Base-by-base conservation (phyloP, 768 basidiomycete species). In the Amanita pallidorosea region DNA sequence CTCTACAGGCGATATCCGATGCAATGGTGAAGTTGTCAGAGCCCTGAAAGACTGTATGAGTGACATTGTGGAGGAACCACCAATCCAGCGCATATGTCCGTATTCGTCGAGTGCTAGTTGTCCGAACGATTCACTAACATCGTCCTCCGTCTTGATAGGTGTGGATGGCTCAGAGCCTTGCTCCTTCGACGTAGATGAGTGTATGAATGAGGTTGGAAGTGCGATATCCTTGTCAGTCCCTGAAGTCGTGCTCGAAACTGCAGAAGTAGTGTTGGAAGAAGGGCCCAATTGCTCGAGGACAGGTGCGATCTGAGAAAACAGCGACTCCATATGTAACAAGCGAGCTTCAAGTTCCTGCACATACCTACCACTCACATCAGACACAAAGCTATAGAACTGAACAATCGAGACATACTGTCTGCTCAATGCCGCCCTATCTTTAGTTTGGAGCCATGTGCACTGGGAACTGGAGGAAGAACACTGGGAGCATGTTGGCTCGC, bases 51-150 rank as follows among this genome's bases (percentile, higher is more conserved):
- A 89, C 61, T 91, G 88, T 44, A 92, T 89, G 57, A 92, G 76
- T 5, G 89, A 88, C 89, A 92, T 90, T 18, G 88, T 88, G 13
- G 88, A 91, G 4, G 90, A 91, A 47, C 88, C 86, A 37, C 89
- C 89, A 58, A 92, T 91, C 89, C 89, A 92, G 53, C 88, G 80
- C 77, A 88, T 81, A 65, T 90, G 88, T 29, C 89, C 89, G 56
- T 90, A 85, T 62, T 91, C 90, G 58, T 92, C 89, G 36, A 92
- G 73, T 23, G 90, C 88, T 47, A 92, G 77, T 63, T 91, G 88
- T 17, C 88, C 90, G 60, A 92, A 84, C 13, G 85, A 83, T 63
- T 91, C 88, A 60, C 79, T 81, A 58, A 91, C 76, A 67, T 89
- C 88, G 17, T 88, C 85, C 60, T 81, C 80, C 33, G 73, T 64